A percentile compares a stretch with the other conserved stretches of the same genome.
Evolutionary conservation across 441 rosid species (phyloP).

Genomic region (Gossypium davidsonii): DNA sequence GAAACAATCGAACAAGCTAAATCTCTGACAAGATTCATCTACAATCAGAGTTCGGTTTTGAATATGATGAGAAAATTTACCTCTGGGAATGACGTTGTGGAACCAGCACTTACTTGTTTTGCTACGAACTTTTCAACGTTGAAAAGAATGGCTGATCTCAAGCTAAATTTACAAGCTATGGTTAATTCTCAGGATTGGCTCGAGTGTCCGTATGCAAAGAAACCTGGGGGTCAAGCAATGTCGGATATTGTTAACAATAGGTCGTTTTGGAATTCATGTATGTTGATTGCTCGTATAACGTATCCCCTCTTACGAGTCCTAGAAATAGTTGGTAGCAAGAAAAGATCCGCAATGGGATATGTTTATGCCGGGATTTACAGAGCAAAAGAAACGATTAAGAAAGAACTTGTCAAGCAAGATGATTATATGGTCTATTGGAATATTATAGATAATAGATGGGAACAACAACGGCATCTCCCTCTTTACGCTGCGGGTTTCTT

Average conservation of each 20-base stretch:
- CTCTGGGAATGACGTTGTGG: conserved; percentile 68
- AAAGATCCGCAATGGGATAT: conserved; percentile 81
- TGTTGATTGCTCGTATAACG: conserved; percentile 43
- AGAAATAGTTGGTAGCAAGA: conserved; percentile 47
- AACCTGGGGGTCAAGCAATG: conserved; percentile 62
- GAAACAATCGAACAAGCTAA: conserved; percentile 59
- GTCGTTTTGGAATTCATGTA: conserved; percentile 67
- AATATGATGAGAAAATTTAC: conserved; percentile 73
- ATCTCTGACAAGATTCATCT: conserved; percentile 70
- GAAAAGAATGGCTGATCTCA: conserved; percentile 52
- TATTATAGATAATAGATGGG: conserved; percentile 75
- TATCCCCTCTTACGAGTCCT: conserved; percentile 59
- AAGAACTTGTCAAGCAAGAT: conserved; percentile 56
- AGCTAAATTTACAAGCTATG: conserved; percentile 74
- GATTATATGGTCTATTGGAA: conserved; percentile 79
- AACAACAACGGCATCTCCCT: conserved; percentile 57
- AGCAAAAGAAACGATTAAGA: conserved; percentile 78
- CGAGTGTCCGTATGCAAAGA: conserved; percentile 56
- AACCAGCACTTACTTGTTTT: conserved; percentile 43
- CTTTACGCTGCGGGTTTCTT: conserved; percentile 89
- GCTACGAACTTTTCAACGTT: conserved; percentile 65
- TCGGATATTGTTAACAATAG: conserved; percentile 54
- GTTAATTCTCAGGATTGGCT: conserved; percentile 85
- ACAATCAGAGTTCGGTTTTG: conserved; percentile 61
- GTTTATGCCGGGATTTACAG: conserved; percentile 72